Evolutionary conservation across 2,329 filamentous ascomycete genomes (phyloP).

Genomic region (Sporothrix phasma): DNA sequence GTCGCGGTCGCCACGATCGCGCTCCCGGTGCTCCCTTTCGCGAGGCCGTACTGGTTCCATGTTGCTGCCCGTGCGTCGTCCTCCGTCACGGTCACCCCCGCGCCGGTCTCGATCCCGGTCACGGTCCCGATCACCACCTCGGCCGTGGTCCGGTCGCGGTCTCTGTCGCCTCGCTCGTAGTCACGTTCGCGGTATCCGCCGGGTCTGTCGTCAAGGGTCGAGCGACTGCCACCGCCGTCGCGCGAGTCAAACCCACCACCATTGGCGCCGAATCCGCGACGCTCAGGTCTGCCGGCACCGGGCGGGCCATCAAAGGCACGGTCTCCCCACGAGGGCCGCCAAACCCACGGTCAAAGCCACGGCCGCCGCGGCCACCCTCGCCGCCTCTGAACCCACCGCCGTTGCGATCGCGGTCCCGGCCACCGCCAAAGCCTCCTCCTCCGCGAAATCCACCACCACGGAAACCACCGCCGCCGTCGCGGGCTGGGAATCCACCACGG

Average conservation of each 20-base stretch:
- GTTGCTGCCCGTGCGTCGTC: conserved; percentile 26
- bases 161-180: conserved; percentile 25
- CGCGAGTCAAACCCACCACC: conserved; percentile 37
- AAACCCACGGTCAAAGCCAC: conserved; percentile 31
- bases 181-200: conserved; percentile 41
- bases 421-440: conserved; percentile 31
- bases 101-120: conserved; percentile 23
- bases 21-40: not conserved
- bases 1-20: conserved; percentile 22
- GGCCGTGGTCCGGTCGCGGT: conserved; percentile 30
- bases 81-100: conserved; percentile 24
- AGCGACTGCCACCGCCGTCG: conserved; percentile 35
- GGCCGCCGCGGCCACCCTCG: conserved; percentile 23
- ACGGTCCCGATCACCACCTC: conserved; percentile 32
- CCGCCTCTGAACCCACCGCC: conserved; percentile 21
- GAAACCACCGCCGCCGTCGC: conserved; percentile 34
- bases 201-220: conserved; percentile 35
- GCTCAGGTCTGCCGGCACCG: conserved; percentile 44
- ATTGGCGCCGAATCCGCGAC: conserved; percentile 34
- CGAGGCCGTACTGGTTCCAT: conserved; percentile 22
- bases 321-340: conserved; percentile 36
- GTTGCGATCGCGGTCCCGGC: conserved; percentile 34
- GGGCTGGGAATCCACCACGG: conserved; percentile 36
- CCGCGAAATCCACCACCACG: conserved; percentile 39
- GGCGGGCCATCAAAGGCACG: conserved; percentile 42